A percentile compares a stretch with the other conserved stretches of the same genome.
Conservation (phyloP, 1,284 basidiomycete species). For the Puccinia coronata region DNA sequence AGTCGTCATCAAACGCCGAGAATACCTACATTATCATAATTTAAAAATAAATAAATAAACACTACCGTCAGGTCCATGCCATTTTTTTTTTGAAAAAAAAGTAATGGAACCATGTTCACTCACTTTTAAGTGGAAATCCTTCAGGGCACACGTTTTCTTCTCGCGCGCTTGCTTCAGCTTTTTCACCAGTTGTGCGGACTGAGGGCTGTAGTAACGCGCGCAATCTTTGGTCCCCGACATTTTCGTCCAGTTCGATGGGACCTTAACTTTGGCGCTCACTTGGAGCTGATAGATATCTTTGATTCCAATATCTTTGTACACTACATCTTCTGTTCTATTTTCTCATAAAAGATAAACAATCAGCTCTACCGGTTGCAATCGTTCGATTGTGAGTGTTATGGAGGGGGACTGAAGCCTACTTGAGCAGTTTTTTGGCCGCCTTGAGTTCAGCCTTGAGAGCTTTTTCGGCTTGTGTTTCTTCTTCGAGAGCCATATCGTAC, state of each 20-base stretch:
- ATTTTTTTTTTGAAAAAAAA: too few relatives aligned
- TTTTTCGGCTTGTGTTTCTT: constrained; percentile 44
- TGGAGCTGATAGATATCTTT: constrained; percentile 82
- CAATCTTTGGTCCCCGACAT: constrained; percentile 73
- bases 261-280: constrained; percentile 66
- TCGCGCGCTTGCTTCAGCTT: constrained; percentile 88
- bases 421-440: constrained; percentile 48
- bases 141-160: constrained; percentile 74
- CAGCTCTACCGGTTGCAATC: too few relatives aligned
- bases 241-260: constrained; percentile 82
- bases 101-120: too few relatives aligned
- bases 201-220: constrained; percentile 71
- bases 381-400: background rate
- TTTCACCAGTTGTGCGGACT: constrained; percentile 71
- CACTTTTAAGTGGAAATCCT: constrained; percentile 76
- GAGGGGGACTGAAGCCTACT: constrained; percentile 13
- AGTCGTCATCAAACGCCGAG: constrained; percentile 55
- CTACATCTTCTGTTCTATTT: constrained; percentile 51
- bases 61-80: constrained; percentile 51
- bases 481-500: constrained; percentile 47
- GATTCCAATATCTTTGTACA: constrained; percentile 53
- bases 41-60: background rate
- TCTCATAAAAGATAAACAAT: too few relatives aligned
- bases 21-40: constrained; percentile 52
- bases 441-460: constrained; percentile 38